These are phyloP conservation scores for Lodderomyces parapsilosis DNA, from an alignment of 1,139 yeast genomes.

Conservation along the genomic window DNA sequence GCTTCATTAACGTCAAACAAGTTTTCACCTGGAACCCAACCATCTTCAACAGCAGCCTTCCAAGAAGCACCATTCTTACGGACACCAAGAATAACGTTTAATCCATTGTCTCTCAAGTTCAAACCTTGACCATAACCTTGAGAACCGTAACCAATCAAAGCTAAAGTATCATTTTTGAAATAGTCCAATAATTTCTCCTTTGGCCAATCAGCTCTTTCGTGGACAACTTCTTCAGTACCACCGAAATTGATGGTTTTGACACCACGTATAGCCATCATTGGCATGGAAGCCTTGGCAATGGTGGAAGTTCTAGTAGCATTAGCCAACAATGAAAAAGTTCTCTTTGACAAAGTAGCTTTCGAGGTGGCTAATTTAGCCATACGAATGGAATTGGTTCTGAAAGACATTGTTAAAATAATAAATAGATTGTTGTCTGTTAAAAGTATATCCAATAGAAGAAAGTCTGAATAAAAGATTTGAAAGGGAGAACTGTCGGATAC, in stretches of 20 bases:
- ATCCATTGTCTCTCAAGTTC: constrained; percentile 97
- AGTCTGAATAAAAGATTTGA: constrained; percentile 1
- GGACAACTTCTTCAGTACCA: constrained; percentile 92
- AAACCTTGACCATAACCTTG: constrained; percentile 99
- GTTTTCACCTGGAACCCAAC: constrained; percentile 99
- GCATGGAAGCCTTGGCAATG: constrained; percentile 26
- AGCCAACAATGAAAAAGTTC: constrained; percentile 66
- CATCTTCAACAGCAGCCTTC: constrained; percentile 99
- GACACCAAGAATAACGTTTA: constrained; percentile 96
- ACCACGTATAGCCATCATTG: constrained; percentile 64
- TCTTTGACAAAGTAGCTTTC: constrained; percentile 54
- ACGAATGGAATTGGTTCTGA: constrained; percentile 62
- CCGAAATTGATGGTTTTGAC: constrained; percentile 95
- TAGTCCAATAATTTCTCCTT: constrained; percentile 91
- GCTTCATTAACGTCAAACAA: constrained; percentile 95
- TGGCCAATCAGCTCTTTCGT: constrained; percentile 99
- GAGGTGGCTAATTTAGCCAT: constrained; percentile 61
- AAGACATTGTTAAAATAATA: constrained; percentile 41
- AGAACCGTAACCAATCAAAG: constrained; percentile 98
- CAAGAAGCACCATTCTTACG: constrained; percentile 98
- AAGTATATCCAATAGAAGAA: constrained; percentile 1
- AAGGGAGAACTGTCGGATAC: background rate
- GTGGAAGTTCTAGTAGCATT: constrained; percentile 33
- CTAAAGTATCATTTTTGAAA: constrained; percentile 97
- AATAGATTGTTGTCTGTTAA: background rate